phyloP scores from a whole-genome alignment of 345 rosid species.

The Microcos paniculata region DNA sequence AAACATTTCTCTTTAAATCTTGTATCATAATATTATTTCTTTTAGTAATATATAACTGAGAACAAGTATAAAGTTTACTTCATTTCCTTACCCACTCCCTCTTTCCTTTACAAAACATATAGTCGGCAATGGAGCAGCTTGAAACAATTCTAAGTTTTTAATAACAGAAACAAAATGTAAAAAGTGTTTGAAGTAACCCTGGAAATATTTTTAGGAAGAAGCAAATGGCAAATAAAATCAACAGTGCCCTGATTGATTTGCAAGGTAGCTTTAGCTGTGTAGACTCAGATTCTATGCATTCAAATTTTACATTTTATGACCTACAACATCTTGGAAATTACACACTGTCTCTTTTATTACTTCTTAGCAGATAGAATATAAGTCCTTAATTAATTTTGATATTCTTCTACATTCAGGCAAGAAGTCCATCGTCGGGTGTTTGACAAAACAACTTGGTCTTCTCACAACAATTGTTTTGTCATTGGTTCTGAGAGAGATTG shows the following conservation, averaged over 20 bases:
- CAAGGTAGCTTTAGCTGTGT: neutral
- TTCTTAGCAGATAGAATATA: conserved; percentile 5
- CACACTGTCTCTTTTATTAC: conserved; percentile 17
- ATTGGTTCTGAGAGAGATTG: conserved; percentile 64
- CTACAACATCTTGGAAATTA: conserved; percentile 14
- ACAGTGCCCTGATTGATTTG: neutral
- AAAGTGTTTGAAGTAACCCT: neutral
- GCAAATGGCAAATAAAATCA: neutral
- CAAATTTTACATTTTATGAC: conserved; percentile 5
- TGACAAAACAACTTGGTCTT: conserved; percentile 11
- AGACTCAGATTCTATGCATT: neutral
- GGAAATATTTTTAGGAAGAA: neutral
- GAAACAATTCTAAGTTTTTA: no score
- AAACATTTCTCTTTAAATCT: no score
- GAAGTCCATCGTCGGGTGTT: conserved; percentile 21
- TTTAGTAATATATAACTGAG: no score
- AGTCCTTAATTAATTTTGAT: neutral
- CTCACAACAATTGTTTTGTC: conserved; percentile 30
- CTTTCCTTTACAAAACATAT: neutral
- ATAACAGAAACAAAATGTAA: no score
- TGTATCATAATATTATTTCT: no score
- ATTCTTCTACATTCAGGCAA: conserved; percentile 20
- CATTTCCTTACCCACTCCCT: neutral
- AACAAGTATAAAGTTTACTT: no score
- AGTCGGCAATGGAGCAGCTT: neutral